Evolutionary conservation across 768 basidiomycete genomes (phyloP), one percentile per base, ranked within the genome.

Genomic region (Fomitopsis serialis): DNA sequence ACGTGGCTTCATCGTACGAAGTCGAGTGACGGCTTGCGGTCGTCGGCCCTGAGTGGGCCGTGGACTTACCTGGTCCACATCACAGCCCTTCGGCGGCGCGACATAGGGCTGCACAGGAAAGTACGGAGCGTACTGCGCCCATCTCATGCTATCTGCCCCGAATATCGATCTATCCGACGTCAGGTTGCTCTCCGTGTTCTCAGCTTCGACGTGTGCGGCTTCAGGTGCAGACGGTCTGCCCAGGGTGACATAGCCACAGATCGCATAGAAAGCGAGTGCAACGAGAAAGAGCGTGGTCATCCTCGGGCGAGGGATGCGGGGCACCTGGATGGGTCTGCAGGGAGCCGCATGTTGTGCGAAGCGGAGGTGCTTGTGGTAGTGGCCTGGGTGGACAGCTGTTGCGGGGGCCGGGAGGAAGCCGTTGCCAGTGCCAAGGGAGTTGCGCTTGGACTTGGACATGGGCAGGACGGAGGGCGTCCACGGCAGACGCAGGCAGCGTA

Each of bases 61-160:
- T 19, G 42, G 40, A 56, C 64, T 48, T 59, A 81, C 85, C 70
- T 86, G 85, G n/a, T 72, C 72, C 42, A 87, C 63, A 17, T 68
- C 63, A 61, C 87, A 89, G 19, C 63, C 63, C 3, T 62, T 58
- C 1, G 83, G 82, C 0, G 79, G 78, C 1, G 67, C 55, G 1
- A 54, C 35, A 63, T 87, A 86, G 27, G 65, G 56, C 2, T 65
- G 73, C 5, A 70, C 71, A 0, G 84, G 68, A 52, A 72, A 76
- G 63, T 78, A 87, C 0, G 86, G 86, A 25, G 84, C 75, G 58
- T 85, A 85, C 36, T 79, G 72, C 11, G 75, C 82, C 85, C 84
- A 87, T 36, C 52, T 58, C 22, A 44, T 53, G 36, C 48, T 49
- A 7, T 40, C 35, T 4, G 19, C 17, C 22, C 48, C 48, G 37